Percentiles rank a stretch among this genome's conserved stretches.
Evolutionary conservation across 345 rosid species (phyloP).

Genomic region (Erodium maritimum): DNA sequence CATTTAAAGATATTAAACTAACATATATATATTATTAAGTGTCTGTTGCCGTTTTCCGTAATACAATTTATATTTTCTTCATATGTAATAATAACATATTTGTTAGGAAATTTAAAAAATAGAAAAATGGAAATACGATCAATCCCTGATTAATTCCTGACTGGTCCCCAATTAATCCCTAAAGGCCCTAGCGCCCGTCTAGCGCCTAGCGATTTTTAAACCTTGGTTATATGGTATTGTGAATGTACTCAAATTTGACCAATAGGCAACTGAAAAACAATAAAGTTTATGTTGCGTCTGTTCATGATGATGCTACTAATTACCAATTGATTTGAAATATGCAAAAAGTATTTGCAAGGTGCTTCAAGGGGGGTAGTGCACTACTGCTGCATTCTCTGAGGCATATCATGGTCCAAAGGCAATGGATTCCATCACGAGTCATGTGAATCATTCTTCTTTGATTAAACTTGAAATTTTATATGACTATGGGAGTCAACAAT

Average conservation of each 20-base stretch:
- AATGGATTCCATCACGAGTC: neutral
- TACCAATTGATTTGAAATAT: neutral
- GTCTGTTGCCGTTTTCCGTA: too few species aligned
- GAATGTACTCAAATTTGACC: neutral
- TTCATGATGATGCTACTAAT: neutral
- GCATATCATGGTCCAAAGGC: neutral
- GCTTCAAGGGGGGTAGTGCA: neutral
- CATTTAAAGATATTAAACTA: too few species aligned
- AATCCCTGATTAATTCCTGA: too few species aligned
- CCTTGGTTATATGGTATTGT: neutral
- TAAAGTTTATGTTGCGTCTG: neutral
- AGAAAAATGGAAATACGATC: too few species aligned
- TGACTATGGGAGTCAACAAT: neutral
- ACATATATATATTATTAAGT: too few species aligned
- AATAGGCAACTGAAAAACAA: neutral
- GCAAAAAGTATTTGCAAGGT: neutral
- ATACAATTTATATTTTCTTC: too few species aligned
- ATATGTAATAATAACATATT: too few species aligned
- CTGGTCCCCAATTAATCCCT: too few species aligned
- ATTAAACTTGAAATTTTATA: neutral
- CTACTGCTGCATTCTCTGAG: neutral
- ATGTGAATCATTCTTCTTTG: neutral
- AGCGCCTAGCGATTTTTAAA: too few species aligned
- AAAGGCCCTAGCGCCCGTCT: too few species aligned
- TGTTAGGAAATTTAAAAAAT: too few species aligned